Percentiles rank a stretch among this genome's conserved stretches.
These are phyloP conservation scores for Selaginella moellendorffii DNA, from an alignment of 75 land plant genomes.

Conservation along the genomic window DNA sequence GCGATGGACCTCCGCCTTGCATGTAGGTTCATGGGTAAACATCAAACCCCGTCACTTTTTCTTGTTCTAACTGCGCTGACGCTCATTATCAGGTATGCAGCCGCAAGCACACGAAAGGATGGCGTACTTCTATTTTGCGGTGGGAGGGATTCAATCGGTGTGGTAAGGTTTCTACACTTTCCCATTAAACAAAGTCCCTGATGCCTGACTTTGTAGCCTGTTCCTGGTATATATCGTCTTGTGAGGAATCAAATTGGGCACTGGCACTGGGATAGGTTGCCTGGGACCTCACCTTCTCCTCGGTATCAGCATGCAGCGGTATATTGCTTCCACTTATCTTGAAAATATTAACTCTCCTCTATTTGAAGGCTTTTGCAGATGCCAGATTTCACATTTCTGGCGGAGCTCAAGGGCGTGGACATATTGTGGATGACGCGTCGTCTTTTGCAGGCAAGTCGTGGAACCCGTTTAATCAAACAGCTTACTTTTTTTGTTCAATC, in stretches of 20 bases:
- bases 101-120: constrained; percentile 8
- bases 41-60: too few relatives aligned
- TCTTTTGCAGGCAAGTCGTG: neutral
- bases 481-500: neutral
- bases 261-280: neutral
- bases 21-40: neutral
- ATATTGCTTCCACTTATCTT: neutral
- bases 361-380: neutral
- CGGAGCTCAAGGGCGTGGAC: neutral
- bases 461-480: neutral
- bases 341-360: too few relatives aligned
- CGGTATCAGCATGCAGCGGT: neutral
- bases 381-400: neutral
- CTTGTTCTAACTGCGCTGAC: too few relatives aligned
- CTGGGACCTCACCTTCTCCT: neutral
- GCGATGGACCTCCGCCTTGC: constrained; percentile 6
- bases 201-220: neutral
- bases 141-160: neutral
- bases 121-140: constrained; percentile 2
- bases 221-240: neutral
- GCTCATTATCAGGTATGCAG: constrained; percentile 6
- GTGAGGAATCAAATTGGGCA: neutral
- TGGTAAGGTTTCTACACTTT: neutral
- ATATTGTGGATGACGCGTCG: neutral
- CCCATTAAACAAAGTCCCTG: neutral